A percentile compares a stretch with the other conserved stretches of the same genome.
Conservation (phyloP, 2,329 filamentous ascomycete species). For the Aureobasidium subglaciale region DNA sequence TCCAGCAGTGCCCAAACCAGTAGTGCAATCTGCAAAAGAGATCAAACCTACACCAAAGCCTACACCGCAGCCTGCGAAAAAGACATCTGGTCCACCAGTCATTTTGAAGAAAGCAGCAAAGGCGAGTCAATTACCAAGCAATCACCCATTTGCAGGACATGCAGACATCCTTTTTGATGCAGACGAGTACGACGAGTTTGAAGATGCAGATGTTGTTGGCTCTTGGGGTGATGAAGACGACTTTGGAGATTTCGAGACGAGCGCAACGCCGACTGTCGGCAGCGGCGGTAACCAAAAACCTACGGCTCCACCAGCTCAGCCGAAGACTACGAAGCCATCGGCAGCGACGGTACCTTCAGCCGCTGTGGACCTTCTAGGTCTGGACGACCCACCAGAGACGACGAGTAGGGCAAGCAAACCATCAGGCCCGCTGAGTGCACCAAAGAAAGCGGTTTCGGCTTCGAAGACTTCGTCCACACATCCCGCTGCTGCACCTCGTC, state of each 20-base stretch:
- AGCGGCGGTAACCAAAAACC: background rate
- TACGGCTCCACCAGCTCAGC: background rate
- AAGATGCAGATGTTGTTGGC: constrained; percentile 2
- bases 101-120: background rate
- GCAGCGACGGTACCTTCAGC: background rate
- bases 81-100: background rate
- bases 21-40: background rate
- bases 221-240: constrained; percentile 26
- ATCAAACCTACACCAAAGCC: background rate
- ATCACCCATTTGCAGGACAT: constrained; percentile 6
- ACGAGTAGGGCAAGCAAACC: background rate
- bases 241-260: constrained; percentile 28
- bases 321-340: background rate
- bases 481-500: background rate
- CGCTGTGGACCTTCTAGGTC: constrained; percentile 23
- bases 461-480: constrained; percentile 20
- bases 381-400: constrained; percentile 17
- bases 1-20: no score
- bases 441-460: constrained; percentile 28
- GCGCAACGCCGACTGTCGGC: background rate
- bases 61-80: background rate
- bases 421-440: background rate
- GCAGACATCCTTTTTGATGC: constrained; percentile 18
- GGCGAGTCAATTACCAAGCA: constrained; percentile 3
- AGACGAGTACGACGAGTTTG: constrained; percentile 23